Evolutionary conservation across 2,329 filamentous ascomycete species (phyloP), one percentile per base, ranked within the genome.

Genomic region (Exophiala aquamarina): DNA sequence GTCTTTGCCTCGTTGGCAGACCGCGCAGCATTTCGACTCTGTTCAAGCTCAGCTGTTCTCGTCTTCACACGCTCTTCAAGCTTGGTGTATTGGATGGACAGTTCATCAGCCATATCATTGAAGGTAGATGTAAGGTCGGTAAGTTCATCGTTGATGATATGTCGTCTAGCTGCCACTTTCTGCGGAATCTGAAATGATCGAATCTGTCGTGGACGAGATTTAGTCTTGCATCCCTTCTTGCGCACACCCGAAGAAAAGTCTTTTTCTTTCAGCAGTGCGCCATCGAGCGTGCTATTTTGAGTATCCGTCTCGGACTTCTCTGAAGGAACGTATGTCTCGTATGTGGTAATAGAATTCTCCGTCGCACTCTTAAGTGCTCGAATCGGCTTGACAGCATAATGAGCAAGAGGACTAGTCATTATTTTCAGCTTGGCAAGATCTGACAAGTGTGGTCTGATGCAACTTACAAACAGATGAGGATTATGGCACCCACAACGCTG

Each of bases 1-100:
- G 92, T 96, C 70, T 97, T 97, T 74, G 88, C 93, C 69, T 95
- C 88, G 60, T 95, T 95, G 3, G 91, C 90, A 17, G 88, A 86
- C 66, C 95, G 89, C 1, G 90, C 90, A 1, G 89, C 88, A 69
- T 89, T 88, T 65, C 95, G 95, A 70, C 86, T 93, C 50, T 89
- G 81, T 61, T 94, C 89, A 1, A 95, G 74, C 66, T 95, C 87
- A 29, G 80, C 79, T 1, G 90, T 95, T 47, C 91, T 78, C 63
- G 90, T 83, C 3, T 81, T 81, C 1, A 95, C 90, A 58, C 91
- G 85, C 42, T 91, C 84, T 64, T 95, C 90, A 1, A 95, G 73
- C 11, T 81, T 83, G 17, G 83, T 82, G 61, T 95, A 95, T 61
- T 95, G 90, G 66, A 88, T 86, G 61, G 87, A 79, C 28, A 95